Percentiles rank a stretch among this genome's conserved stretches.
phyloP scores from a whole-genome alignment of 495 filamentous ascomycete genomes.

The Astrocystis sublimbata region DNA sequence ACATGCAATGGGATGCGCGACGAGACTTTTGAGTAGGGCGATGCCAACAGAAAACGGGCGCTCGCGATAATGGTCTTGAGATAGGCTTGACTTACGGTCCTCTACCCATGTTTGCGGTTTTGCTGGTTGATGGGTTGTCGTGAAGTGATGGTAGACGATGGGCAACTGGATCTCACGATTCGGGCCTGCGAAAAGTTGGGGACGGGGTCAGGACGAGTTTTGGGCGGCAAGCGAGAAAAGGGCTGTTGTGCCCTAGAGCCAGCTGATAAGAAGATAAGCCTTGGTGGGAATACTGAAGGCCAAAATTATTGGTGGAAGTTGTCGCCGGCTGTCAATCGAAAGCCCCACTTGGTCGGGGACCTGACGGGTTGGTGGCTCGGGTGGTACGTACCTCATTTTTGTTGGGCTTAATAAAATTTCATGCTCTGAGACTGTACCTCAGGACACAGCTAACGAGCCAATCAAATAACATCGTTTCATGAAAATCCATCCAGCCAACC shows the following conservation, averaged over 20 bases:
- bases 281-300: background rate
- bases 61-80: background rate
- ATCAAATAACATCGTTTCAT: conserved; percentile 7
- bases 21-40: background rate
- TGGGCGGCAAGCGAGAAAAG: conserved; percentile 28
- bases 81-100: conserved; percentile 48
- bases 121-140: conserved; percentile 26
- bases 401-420: no score
- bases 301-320: background rate
- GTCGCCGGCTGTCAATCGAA: background rate
- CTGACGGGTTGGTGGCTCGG: no score
- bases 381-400: no score
- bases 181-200: conserved; percentile 24
- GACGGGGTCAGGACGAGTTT: conserved; percentile 19
- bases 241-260: conserved; percentile 34
- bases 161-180: conserved; percentile 20
- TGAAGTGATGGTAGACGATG: conserved; percentile 20
- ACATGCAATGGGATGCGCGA: background rate
- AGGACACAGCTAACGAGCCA: no score
- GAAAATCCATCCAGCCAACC: no score
- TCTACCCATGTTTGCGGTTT: conserved; percentile 48
- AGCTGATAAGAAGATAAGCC: conserved; percentile 19
- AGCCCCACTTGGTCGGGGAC: no score
- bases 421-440: no score
- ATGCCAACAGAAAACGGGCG: background rate